These are phyloP conservation scores for Hyaloscypha finlandica DNA, from an alignment of 495 filamentous ascomycete genomes.

Conservation along the genomic window DNA sequence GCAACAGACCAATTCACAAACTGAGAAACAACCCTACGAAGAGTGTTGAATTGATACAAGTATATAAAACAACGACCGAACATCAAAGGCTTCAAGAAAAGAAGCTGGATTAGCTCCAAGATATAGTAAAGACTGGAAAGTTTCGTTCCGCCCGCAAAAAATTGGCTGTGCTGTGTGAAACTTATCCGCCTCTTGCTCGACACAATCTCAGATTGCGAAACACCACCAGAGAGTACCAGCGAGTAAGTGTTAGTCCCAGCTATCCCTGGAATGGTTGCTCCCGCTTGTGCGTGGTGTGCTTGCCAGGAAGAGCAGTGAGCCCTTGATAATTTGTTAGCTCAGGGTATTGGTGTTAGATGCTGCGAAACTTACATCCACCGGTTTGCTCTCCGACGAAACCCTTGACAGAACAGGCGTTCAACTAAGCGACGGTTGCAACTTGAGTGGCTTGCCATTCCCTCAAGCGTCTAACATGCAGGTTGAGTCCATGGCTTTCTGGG, in stretches of 20 bases:
- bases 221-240: slow-evolving; percentile 8
- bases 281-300: slow-evolving; percentile 16
- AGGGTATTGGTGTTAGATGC: not conserved
- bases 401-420: slow-evolving; percentile 48
- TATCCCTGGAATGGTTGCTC: slow-evolving; percentile 4
- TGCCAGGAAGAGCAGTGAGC: slow-evolving; percentile 23
- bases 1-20: not conserved
- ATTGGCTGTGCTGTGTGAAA: slow-evolving; percentile 5
- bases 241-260: slow-evolving; percentile 9
- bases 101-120: not conserved
- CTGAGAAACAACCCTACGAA: not conserved
- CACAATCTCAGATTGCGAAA: slow-evolving; percentile 15
- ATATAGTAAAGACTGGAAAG: not conserved
- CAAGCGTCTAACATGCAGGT: slow-evolving; percentile 53
- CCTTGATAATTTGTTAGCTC: slow-evolving; percentile 14
- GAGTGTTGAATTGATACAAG: not conserved
- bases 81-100: not conserved
- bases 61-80: not conserved
- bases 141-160: not conserved
- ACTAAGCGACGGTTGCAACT: slow-evolving; percentile 44
- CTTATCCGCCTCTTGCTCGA: slow-evolving; percentile 15
- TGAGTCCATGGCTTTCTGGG: slow-evolving; percentile 61
- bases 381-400: slow-evolving; percentile 45
- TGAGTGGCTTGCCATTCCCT: slow-evolving; percentile 39
- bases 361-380: slow-evolving; percentile 49